A percentile compares a stretch with the other conserved stretches of the same genome.
Evolutionary conservation across 192 early-diverging fungal species (phyloP).

Genomic region (Coemansia pectinata): DNA sequence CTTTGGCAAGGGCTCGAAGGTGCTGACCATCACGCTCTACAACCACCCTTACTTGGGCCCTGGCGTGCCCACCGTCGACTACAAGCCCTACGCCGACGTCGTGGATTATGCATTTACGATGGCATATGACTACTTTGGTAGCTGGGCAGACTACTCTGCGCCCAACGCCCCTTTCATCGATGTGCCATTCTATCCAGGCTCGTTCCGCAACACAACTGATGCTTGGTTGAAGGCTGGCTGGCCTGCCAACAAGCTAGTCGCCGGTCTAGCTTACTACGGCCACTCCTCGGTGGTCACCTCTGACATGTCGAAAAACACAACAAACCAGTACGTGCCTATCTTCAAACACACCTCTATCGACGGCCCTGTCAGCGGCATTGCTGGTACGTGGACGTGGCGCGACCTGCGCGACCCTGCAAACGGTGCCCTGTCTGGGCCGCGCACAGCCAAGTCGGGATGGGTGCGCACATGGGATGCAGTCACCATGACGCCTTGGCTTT

Average conservation of each 20-base stretch:
- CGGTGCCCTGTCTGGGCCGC: slow-evolving; percentile 49
- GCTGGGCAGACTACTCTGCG: slow-evolving; percentile 62
- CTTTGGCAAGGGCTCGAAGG: slow-evolving; percentile 57
- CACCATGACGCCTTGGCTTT: slow-evolving; percentile 77
- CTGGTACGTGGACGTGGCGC: slow-evolving; percentile 68
- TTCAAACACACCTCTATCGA: slow-evolving; percentile 49
- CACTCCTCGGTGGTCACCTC: slow-evolving; percentile 46
- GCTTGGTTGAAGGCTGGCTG: slow-evolving; percentile 63
- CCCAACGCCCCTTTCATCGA: slow-evolving; percentile 51
- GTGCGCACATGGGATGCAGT: slow-evolving; percentile 64
- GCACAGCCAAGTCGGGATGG: slow-evolving; percentile 58
- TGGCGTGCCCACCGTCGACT: slow-evolving; percentile 57
- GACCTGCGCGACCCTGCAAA: slow-evolving; percentile 59
- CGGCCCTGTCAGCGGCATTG: slow-evolving; percentile 59
- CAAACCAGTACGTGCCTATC: slow-evolving; percentile 56
- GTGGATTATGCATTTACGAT: slow-evolving; percentile 71
- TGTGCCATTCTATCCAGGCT: slow-evolving; percentile 47
- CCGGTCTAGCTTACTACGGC: slow-evolving; percentile 71
- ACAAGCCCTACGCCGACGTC: slow-evolving; percentile 61
- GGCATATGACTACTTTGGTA: slow-evolving; percentile 71
- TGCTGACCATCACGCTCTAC: slow-evolving; percentile 69
- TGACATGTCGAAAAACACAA: slow-evolving; percentile 41
- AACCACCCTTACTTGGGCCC: slow-evolving; percentile 65
- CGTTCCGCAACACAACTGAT: slow-evolving; percentile 58
- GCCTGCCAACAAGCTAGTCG: slow-evolving; percentile 62